Evolutionary conservation across 2,329 filamentous ascomycete species (phyloP).

Genomic region (Sodiomyces alkalinus): DNA sequence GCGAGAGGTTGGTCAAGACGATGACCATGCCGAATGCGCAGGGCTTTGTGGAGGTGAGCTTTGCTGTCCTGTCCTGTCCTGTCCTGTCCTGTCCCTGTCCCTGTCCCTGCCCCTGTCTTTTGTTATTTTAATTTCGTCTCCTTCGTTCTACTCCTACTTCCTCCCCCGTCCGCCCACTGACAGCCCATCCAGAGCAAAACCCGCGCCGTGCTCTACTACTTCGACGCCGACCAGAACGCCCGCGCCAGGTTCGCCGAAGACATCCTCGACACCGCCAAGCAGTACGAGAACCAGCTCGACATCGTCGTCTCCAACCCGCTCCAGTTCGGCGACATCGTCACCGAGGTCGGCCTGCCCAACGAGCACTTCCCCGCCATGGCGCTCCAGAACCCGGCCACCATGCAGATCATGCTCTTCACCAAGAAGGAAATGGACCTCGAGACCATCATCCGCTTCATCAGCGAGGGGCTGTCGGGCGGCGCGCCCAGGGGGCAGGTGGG

Average conservation of each 20-base stretch:
- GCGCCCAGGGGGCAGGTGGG: too few species aligned
- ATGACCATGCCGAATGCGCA: slow-evolving; percentile 28
- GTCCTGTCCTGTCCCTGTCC: too few species aligned
- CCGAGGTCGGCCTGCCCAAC: slow-evolving; percentile 17
- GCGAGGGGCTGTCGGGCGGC: too few species aligned
- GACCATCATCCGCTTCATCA: slow-evolving; percentile 3
- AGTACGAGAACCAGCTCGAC: slow-evolving; percentile 27
- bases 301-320: slow-evolving; percentile 29
- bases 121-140: too few species aligned
- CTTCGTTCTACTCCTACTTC: too few species aligned
- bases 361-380: slow-evolving; percentile 5
- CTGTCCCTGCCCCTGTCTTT: too few species aligned
- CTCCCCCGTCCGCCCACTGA: too few species aligned
- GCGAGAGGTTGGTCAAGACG: slow-evolving; percentile 23
- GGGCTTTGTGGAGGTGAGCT: slow-evolving; percentile 9
- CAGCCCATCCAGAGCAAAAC: not conserved
- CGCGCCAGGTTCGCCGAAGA: slow-evolving; percentile 18
- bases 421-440: slow-evolving; percentile 2
- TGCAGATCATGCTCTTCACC: slow-evolving; percentile 1
- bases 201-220: slow-evolving; percentile 14
- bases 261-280: slow-evolving; percentile 23
- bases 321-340: slow-evolving; percentile 27
- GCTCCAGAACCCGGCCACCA: slow-evolving; percentile 3
- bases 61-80: too few species aligned
- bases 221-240: slow-evolving; percentile 11